A percentile compares a stretch with the other conserved stretches of the same genome.
Evolutionary conservation across 2,329 filamentous ascomycete genomes (phyloP).

Genomic region (Dactylellina drechsleri): DNA sequence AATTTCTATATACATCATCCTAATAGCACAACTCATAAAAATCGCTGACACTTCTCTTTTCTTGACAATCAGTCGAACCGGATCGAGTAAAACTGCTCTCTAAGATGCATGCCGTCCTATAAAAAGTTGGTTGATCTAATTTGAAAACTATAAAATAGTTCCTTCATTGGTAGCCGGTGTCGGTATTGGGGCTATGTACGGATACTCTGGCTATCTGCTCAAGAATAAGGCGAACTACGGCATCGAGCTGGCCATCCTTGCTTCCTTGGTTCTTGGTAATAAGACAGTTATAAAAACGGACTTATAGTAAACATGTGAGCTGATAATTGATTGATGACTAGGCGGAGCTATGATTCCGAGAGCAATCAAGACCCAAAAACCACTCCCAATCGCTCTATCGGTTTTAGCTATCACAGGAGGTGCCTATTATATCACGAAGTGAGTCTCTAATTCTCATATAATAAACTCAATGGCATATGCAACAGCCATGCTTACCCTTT

Average conservation of each 20-base stretch:
- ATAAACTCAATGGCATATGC: background rate
- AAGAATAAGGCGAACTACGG: constrained; percentile 80
- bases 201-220: constrained; percentile 82
- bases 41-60: background rate
- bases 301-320: background rate
- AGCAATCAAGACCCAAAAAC: constrained; percentile 84
- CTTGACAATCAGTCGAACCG: constrained; percentile 70
- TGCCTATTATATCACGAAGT: constrained; percentile 54
- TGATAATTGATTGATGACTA: background rate
- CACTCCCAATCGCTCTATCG: constrained; percentile 82
- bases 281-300: background rate
- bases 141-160: constrained; percentile 28
- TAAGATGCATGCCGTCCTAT: no score
- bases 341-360: constrained; percentile 83
- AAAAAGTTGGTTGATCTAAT: no score
- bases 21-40: constrained; percentile 2
- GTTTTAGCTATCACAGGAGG: constrained; percentile 78
- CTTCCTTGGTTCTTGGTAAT: constrained; percentile 78
- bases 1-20: constrained; percentile 4
- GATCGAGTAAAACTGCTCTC: constrained; percentile 69
- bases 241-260: constrained; percentile 86
- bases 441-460: background rate
- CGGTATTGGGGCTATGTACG: constrained; percentile 81
- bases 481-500: background rate
- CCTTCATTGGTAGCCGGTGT: constrained; percentile 87